Evolutionary conservation across 352 stramenopile species (phyloP).

Genomic region (Salisapilia sapeloensis): DNA sequence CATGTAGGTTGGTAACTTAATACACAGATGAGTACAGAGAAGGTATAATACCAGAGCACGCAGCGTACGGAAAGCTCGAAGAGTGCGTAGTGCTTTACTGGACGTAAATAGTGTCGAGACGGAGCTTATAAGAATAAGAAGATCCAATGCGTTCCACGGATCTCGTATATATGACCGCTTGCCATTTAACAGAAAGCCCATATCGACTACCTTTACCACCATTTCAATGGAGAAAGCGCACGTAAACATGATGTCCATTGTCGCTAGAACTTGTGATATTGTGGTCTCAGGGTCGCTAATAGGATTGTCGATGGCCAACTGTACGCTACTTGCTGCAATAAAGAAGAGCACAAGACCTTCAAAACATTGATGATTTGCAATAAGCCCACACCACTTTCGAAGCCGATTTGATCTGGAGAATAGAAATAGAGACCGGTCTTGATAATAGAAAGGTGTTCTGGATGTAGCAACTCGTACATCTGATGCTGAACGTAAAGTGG

Average conservation of each 20-base stretch:
- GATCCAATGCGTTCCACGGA: conserved; percentile 67
- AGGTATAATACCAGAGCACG: conserved; percentile 25
- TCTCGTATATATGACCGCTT: conserved; percentile 37
- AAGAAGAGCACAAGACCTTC: conserved; percentile 39
- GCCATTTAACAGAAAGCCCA: conserved; percentile 38
- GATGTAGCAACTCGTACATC: not conserved
- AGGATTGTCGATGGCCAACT: conserved; percentile 47
- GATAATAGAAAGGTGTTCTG: no score
- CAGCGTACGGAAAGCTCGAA: conserved; percentile 48
- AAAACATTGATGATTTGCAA: conserved; percentile 24
- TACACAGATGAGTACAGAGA: not conserved
- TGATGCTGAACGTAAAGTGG: no score
- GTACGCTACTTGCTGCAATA: conserved; percentile 43
- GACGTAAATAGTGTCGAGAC: conserved; percentile 19
- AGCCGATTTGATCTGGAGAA: conserved; percentile 8
- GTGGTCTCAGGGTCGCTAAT: conserved; percentile 19
- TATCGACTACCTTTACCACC: conserved; percentile 51
- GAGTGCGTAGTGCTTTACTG: conserved; percentile 17
- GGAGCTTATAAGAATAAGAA: conserved; percentile 36
- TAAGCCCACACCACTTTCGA: conserved; percentile 4
- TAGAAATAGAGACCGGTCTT: conserved; percentile 11
- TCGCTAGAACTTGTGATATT: conserved; percentile 9
- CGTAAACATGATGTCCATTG: conserved; percentile 32
- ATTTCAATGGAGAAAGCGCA: conserved; percentile 53
- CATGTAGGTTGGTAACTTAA: not conserved